Evolutionary conservation across 2,329 filamentous ascomycete species (phyloP), one percentile per base, ranked within the genome.

Genomic region (Sclerotinia trifoliorum): DNA sequence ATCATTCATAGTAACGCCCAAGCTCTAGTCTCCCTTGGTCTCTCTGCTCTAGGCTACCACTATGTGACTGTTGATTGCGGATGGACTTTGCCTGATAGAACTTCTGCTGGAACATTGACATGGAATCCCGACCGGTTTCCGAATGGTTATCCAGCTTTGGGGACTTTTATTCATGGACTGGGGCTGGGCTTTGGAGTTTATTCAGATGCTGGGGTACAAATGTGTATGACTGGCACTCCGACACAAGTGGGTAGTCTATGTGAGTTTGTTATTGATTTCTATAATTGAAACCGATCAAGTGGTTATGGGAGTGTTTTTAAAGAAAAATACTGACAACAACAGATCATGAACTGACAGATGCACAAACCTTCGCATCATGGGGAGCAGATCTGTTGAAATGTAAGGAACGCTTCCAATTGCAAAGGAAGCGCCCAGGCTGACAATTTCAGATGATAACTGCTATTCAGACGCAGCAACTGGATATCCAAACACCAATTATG

Each of bases 51-150:
- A 0, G 83, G 84, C 13, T 86, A 86, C 71, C 79, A 79, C 24
- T 82, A 80, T 70, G 81, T 84, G 21, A 82, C 81, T 0, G 79
- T 81, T 0, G 84, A 86, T 71, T 85, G 83, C 71, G 83, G 84
- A 7, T 86, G 83, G 84, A 79, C 73, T 21, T 52, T 74, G 21
- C 74, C 71, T n/a, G 55, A 73, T 51, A 68, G 75, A 51, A 68
- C 78, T 48, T 68, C 73, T 0, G 75, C 79, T 57, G 80, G 80
- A 13, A 77, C 73, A 11, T 72, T 83, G 48, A 80, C 79, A 17
- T 83, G 79, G 76, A 82, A 82, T 61, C 71, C 76, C 3, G 78
- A 74, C 0, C 73, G 76, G 1, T 83, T 83, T 48, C 82, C 81
- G 0, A 78, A 77, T 35, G 79, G 80, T 2, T 79, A 83, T 69